phyloP scores from a whole-genome alignment of 495 filamentous ascomycete species.

The Penicillium bovifimosum region DNA sequence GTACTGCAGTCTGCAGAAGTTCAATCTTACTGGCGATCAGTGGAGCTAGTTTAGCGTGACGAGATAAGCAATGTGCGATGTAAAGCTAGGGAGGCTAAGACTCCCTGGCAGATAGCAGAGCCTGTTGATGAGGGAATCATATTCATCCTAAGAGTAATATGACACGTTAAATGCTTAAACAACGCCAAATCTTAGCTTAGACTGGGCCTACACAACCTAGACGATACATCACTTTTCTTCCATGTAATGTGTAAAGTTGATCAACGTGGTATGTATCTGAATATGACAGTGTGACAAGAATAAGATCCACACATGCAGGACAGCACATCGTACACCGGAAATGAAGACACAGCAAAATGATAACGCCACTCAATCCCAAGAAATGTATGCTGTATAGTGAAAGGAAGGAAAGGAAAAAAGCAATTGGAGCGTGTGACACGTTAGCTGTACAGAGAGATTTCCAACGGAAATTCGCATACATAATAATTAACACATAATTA shows the following conservation, averaged over 20 bases:
- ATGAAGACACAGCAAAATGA: neutral
- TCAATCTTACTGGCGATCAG: too few species aligned
- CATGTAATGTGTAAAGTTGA: neutral
- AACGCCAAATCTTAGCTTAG: too few species aligned
- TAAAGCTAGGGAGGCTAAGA: too few species aligned
- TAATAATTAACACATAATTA: slow-evolving; percentile 7
- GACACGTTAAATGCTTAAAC: too few species aligned
- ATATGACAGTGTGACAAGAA: too few species aligned
- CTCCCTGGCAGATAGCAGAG: too few species aligned
- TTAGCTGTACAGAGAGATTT: slow-evolving; percentile 5
- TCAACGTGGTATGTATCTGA: neutral
- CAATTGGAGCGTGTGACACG: slow-evolving; percentile 4
- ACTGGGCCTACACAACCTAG: neutral
- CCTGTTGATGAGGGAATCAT: too few species aligned
- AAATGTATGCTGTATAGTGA: neutral
- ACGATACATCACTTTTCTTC: neutral
- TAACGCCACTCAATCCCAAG: neutral
- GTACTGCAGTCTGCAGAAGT: too few species aligned
- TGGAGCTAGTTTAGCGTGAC: too few species aligned
- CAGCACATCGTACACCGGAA: neutral
- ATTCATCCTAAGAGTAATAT: too few species aligned
- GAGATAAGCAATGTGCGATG: too few species aligned
- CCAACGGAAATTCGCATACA: neutral
- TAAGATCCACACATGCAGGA: neutral
- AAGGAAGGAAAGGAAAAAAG: neutral